Percentiles rank a stretch among this genome's conserved stretches.
These are phyloP conservation scores for Tetradesmus lagerheimii DNA, from an alignment of 139 green algal species.

Conservation along the genomic window DNA sequence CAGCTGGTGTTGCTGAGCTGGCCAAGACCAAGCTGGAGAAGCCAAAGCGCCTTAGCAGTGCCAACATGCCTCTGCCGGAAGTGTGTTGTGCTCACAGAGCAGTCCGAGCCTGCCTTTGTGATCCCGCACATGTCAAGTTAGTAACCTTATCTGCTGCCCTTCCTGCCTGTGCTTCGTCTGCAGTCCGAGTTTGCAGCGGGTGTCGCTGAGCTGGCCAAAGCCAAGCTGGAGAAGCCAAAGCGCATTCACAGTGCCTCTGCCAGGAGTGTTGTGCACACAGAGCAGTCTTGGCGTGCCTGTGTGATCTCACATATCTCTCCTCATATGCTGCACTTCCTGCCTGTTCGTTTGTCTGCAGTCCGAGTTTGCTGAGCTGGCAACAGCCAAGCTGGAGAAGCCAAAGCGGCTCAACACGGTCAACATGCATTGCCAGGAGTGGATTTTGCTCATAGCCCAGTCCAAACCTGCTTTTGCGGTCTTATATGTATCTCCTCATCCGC, in stretches of 20 bases:
- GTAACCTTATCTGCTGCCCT: no score
- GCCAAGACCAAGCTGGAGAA: conserved; percentile 85
- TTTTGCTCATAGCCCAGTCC: no score
- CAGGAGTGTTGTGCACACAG: no score
- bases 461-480: no score
- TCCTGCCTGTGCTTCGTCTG: not conserved
- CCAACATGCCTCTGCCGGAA: conserved; percentile 51
- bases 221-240: conserved; percentile 89
- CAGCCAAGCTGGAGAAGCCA: conserved; percentile 85
- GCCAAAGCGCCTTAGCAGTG: conserved; percentile 79
- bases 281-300: no score
- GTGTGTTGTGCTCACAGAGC: no score
- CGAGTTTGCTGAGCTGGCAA: conserved; percentile 80
- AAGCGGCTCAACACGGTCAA: no score
- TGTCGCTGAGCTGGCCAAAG: conserved; percentile 82
- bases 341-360: not conserved
- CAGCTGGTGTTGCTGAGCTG: conserved; percentile 77
- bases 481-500: not conserved
- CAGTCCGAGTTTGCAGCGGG: conserved; percentile 59
- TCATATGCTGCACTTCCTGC: not conserved
- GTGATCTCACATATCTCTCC: no score
- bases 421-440: no score
- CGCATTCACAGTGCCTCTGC: conserved; percentile 61
- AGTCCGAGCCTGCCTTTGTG: no score
- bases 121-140: no score